Conservation (phyloP, 164 flowering plant species). For the Tinospora cordifolia region DNA sequence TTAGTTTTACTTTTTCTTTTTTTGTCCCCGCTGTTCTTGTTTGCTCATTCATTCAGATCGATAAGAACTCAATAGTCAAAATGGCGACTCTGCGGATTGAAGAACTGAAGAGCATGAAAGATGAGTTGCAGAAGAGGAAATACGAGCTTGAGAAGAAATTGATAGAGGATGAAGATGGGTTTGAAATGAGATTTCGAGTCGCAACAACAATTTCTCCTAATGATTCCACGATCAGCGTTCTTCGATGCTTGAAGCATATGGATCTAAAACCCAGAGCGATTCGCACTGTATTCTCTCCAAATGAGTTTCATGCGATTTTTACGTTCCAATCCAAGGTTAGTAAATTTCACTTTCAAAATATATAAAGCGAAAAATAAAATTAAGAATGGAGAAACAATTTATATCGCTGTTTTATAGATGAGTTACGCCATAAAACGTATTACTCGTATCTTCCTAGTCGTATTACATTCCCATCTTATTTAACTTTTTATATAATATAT, state of each 20-base stretch:
- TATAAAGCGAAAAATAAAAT: no score
- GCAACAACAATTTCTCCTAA: slow-evolving; percentile 28
- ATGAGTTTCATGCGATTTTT: slow-evolving; percentile 24
- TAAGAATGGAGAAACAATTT: no score
- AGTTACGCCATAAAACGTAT: no score
- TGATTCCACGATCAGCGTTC: slow-evolving; percentile 34
- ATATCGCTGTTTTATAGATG: no score
- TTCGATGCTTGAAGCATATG: slow-evolving; percentile 30
- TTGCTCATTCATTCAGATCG: slow-evolving; percentile 19
- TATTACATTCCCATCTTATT: no score
- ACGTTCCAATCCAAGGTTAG: slow-evolving; percentile 27
- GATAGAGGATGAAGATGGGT: background rate
- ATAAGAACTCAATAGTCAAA: slow-evolving; percentile 37
- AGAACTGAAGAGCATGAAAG: slow-evolving; percentile 23
- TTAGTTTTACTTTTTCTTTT: background rate
- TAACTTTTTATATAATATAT: no score
- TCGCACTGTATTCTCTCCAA: slow-evolving; percentile 20
- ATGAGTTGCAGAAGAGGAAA: slow-evolving; percentile 26
- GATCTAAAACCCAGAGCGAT: slow-evolving; percentile 23
- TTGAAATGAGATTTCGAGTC: slow-evolving; percentile 22
- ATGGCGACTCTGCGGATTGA: slow-evolving; percentile 22
- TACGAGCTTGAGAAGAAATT: slow-evolving; percentile 18
- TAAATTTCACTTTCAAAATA: no score
- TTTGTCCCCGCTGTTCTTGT: background rate
- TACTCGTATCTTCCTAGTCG: no score